Evolutionary conservation across 768 basidiomycete genomes (phyloP).

Genomic region (Wakefieldia striispora): DNA sequence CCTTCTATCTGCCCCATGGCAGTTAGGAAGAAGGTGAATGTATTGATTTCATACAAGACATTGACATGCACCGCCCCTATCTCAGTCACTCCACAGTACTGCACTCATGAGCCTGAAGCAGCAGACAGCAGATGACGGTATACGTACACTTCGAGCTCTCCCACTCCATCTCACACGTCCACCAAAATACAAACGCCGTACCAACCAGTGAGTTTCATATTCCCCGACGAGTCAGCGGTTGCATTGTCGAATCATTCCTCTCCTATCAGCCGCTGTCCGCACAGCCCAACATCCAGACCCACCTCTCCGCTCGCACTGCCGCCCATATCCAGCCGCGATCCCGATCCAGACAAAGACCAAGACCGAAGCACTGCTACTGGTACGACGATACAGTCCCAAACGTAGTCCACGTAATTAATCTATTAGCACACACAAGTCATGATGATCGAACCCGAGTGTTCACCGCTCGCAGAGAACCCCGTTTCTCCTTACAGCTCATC

Average conservation of each 20-base stretch:
- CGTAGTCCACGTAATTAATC: constrained; percentile 4
- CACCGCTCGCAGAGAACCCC: not conserved
- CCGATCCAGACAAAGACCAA: not conserved
- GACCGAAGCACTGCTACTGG: not conserved
- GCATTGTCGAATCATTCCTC: too few species aligned
- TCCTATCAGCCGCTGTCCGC: not conserved
- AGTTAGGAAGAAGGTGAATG: too few species aligned
- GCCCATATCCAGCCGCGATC: constrained; percentile 3
- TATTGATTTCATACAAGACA: not conserved
- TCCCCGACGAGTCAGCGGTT: too few species aligned
- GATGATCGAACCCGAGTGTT: not conserved
- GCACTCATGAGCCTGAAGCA: not conserved
- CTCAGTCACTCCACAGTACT: not conserved
- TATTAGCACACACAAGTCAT: not conserved
- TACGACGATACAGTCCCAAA: constrained; percentile 1
- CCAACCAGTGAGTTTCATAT: not conserved
- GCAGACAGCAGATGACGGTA: not conserved
- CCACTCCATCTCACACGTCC: constrained; percentile 14
- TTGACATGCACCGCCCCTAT: constrained; percentile 3
- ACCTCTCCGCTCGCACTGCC: constrained; percentile 17
- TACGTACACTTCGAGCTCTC: constrained; percentile 8
- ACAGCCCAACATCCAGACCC: not conserved
- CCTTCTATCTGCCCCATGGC: too few species aligned
- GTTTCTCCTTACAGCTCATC: not conserved
- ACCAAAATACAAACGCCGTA: constrained; percentile 2